These are phyloP conservation scores for Artemisia tridentata DNA, from an alignment of 129 eudicot species.

Conservation along the genomic window DNA sequence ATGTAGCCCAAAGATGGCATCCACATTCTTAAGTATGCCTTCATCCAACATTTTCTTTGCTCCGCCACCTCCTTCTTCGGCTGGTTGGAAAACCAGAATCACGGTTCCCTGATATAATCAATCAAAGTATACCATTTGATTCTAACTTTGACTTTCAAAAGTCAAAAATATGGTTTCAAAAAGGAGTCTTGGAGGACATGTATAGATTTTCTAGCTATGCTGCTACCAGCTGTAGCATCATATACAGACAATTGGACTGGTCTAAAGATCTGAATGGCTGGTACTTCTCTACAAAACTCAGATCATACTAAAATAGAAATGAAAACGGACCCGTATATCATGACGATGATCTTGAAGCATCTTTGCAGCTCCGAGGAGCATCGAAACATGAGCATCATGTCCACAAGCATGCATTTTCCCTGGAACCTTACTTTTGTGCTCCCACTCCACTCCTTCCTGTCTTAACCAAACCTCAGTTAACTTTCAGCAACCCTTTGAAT, in stretches of 20 bases:
- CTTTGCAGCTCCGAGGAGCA: conserved; percentile 76
- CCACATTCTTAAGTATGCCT: conserved; percentile 43
- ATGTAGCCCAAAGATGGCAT: conserved; percentile 54
- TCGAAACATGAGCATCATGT: conserved; percentile 74
- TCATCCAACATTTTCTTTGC: conserved; percentile 46
- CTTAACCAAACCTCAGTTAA: too few relatives aligned
- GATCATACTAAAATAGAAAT: too few relatives aligned
- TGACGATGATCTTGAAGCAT: conserved; percentile 50
- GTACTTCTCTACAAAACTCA: too few relatives aligned
- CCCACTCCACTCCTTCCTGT: conserved; percentile 75
- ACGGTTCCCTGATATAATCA: conserved; percentile 50
- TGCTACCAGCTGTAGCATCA: too few relatives aligned
- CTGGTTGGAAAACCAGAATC: conserved; percentile 59
- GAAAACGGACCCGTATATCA: conserved; percentile 40
- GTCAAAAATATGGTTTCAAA: too few relatives aligned
- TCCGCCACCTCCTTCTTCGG: conserved; percentile 64
- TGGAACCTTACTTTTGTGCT: conserved; percentile 58
- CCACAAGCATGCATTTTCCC: conserved; percentile 85
- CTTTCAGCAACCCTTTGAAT: too few relatives aligned
- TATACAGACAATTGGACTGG: too few relatives aligned
- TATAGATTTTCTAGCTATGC: too few relatives aligned
- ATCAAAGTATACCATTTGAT: background rate
- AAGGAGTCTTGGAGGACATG: too few relatives aligned
- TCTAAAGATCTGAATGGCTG: too few relatives aligned
- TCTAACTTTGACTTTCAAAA: too few relatives aligned